Conservation (phyloP, 1,139 yeast species). For the Pichia sp. region DNA sequence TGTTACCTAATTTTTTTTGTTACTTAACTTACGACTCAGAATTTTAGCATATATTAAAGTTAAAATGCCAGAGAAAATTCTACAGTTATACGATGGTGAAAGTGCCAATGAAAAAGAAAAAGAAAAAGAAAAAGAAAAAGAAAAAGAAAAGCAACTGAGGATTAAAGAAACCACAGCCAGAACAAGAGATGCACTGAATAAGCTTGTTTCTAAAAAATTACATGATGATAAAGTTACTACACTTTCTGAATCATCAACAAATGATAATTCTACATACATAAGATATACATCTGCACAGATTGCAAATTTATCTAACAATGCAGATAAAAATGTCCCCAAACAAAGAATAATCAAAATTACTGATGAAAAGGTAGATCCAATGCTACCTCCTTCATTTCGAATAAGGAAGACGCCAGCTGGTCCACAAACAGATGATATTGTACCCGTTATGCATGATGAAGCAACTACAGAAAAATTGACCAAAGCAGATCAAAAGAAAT, state of each 20-base stretch:
- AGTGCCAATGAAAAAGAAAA: too few species aligned
- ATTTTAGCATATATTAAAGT: not conserved
- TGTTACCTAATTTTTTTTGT: too few species aligned
- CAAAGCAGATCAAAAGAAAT: slow-evolving; percentile 68
- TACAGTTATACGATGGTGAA: not conserved
- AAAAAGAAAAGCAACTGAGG: not conserved
- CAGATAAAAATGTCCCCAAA: slow-evolving; percentile 10
- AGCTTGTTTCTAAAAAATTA: slow-evolving; percentile 36
- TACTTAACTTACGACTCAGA: too few species aligned
- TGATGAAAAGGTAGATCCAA: slow-evolving; percentile 69
- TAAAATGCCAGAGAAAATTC: slow-evolving; percentile 3
- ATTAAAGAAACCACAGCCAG: slow-evolving; percentile 16
- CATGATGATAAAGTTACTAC: slow-evolving; percentile 28
- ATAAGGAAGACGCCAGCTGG: slow-evolving; percentile 66
- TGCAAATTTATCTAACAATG: slow-evolving; percentile 24
- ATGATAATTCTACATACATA: slow-evolving; percentile 34
- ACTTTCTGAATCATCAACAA: slow-evolving; percentile 8
- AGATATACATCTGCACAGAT: slow-evolving; percentile 44
- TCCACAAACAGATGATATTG: slow-evolving; percentile 59
- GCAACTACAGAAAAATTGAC: slow-evolving; percentile 41
- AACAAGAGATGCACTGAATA: slow-evolving; percentile 45
- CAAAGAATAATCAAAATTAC: slow-evolving; percentile 49
- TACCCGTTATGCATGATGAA: slow-evolving; percentile 31
- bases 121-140: not conserved
- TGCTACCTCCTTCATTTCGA: slow-evolving; percentile 72